Base-by-base conservation (phyloP, 805 yeast species). In the Candida bentonensis region DNA sequence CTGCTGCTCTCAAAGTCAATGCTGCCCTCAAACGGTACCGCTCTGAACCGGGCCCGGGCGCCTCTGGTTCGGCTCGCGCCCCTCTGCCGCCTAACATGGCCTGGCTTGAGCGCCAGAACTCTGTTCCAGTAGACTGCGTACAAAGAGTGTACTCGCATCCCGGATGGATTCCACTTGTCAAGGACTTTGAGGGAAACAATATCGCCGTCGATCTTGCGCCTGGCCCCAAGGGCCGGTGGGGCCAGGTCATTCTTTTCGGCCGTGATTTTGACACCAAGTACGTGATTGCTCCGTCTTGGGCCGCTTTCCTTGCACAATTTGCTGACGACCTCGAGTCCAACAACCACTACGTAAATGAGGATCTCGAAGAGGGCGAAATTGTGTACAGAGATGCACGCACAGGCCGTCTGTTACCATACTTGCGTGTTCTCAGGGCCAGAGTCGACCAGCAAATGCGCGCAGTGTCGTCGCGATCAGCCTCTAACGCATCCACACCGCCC, bases 191-290 rank as follows among this genome's bases (percentile, higher is more conserved):
- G 21, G 98, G 98, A 40, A 89, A 89, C 65, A 88, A 87, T 61
- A 79, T 89, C 50, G 98, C 87, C 43, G 68, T 92, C 15, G 98
- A 89, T 64, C 70, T 89, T 47, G 79, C 84, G 2, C 89, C 92
- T 1, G 95, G 86, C 4, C 72, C 79, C 7, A 64, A 65, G 22
- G 95, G 96, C 40, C 70, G 68, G 46, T 78, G 82, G 74, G 98
- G 97, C 30, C 98, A 89, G 65, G 81, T 92, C 17, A 89, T 89
- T 49, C 58, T 88, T 44, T 89, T 84, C 61, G 98, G 98, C 33
- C 78, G 96, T 57, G 97, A 89, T 51, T 89, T 79, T 58, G 97
- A 89, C 65, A 76, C 82, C 30, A 89, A 89, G 60, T 86, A 74
- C 61, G 88, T 83, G 30, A 68, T 92, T 45, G 94, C 96, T 17